Conservation (phyloP, 768 basidiomycete species). For the Melanogaster broomeanus region DNA sequence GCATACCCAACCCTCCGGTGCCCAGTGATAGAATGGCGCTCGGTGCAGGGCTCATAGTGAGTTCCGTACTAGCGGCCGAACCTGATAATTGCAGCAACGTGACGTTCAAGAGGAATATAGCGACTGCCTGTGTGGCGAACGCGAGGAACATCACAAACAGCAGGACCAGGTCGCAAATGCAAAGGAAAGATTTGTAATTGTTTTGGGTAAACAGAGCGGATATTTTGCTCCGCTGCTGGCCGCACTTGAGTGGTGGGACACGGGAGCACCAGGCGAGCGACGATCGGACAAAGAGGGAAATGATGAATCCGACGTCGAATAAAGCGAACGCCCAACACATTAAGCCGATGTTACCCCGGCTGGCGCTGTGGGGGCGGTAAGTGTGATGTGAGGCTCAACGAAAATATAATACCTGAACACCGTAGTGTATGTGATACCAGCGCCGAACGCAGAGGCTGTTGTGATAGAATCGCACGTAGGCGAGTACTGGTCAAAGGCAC, state of each 20-base stretch:
- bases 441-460: slow-evolving; percentile 7
- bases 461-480: background rate
- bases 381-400: background rate
- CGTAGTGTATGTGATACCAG: slow-evolving; percentile 25
- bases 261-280: background rate
- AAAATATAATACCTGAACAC: slow-evolving; percentile 18
- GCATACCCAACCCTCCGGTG: background rate
- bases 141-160: background rate
- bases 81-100: background rate
- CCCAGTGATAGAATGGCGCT: background rate
- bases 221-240: background rate
- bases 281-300: background rate
- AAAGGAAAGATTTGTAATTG: background rate
- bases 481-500: background rate
- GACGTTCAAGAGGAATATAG: background rate
- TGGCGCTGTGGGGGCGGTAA: slow-evolving; percentile 6
- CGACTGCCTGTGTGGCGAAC: background rate
- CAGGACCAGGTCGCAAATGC: background rate
- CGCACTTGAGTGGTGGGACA: background rate
- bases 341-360: slow-evolving; percentile 20
- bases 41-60: background rate
- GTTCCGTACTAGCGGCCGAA: background rate
- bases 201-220: background rate
- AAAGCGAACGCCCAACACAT: slow-evolving; percentile 29
- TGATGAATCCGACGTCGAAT: slow-evolving; percentile 24